These are phyloP conservation scores for Neltuma alba DNA, from an alignment of 306 rosid genomes.

Conservation along the genomic window DNA sequence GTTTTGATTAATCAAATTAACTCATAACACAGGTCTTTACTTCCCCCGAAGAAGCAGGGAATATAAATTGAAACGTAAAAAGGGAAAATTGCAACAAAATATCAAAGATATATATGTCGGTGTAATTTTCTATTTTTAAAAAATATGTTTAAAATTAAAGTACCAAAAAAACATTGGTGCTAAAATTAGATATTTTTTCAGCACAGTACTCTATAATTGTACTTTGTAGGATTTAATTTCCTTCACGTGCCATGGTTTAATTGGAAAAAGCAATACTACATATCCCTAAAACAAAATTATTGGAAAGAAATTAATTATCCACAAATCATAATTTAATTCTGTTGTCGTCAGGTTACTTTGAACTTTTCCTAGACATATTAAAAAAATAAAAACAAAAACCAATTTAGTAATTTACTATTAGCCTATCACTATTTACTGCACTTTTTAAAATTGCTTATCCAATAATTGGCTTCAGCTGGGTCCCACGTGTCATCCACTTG, in stretches of 20 bases:
- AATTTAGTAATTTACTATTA: no score
- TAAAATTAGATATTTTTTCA: background rate
- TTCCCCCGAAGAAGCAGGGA: no score
- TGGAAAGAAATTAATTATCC: background rate
- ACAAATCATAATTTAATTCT: background rate
- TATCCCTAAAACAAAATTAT: background rate
- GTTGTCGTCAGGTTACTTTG: background rate
- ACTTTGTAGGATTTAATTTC: background rate
- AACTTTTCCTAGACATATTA: background rate
- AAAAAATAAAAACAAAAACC: background rate
- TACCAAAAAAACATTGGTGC: background rate
- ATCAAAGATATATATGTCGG: background rate
- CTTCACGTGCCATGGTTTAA: background rate
- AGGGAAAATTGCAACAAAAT: background rate
- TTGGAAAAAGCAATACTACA: background rate
- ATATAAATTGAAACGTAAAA: background rate
- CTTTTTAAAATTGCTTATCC: background rate
- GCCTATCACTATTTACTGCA: no score
- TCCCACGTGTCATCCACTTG: slow-evolving; percentile 4
- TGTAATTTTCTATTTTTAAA: no score
- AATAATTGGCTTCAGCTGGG: background rate
- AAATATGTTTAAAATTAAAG: no score
- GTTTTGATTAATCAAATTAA: no score
- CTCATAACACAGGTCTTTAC: no score
- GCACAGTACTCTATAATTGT: background rate